phyloP scores from a whole-genome alignment of 2,329 filamentous ascomycete species.

The Curvularia eragrostidis region DNA sequence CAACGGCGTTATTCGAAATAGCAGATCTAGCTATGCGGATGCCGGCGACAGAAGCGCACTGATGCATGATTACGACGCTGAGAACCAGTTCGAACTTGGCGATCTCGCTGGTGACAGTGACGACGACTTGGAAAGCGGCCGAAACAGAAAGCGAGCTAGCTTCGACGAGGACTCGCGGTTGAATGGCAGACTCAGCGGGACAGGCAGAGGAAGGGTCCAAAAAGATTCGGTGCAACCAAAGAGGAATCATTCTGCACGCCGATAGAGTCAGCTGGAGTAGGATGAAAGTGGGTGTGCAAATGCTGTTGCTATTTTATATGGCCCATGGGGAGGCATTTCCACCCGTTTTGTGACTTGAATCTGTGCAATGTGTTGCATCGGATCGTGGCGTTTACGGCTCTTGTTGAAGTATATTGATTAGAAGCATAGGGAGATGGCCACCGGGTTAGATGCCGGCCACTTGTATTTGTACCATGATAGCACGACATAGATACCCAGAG shows the following conservation, averaged over 20 bases:
- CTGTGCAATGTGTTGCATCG: constrained; percentile 10
- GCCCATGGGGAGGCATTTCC: background rate
- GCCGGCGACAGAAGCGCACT: constrained; percentile 76
- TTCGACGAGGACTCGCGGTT: constrained; percentile 23
- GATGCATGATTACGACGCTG: constrained; percentile 88
- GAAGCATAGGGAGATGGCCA: constrained; percentile 7
- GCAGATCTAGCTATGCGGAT: constrained; percentile 23
- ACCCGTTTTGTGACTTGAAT: constrained; percentile 4
- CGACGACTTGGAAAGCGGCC: constrained; percentile 42
- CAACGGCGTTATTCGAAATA: constrained; percentile 26
- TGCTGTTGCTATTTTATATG: constrained; percentile 1
- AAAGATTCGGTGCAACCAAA: constrained; percentile 40
- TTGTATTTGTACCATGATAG: constrained; percentile 26
- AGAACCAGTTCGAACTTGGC: constrained; percentile 73
- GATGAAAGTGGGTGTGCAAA: constrained; percentile 1
- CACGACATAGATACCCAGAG: constrained; percentile 23
- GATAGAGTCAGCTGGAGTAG: constrained; percentile 12
- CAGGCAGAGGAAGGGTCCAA: constrained; percentile 38
- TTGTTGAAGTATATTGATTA: constrained; percentile 9
- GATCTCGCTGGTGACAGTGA: constrained; percentile 76
- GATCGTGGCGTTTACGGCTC: constrained; percentile 23
- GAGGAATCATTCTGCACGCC: constrained; percentile 27
- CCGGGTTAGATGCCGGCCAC: constrained; percentile 11
- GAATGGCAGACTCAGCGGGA: constrained; percentile 33
- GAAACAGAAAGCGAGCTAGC: constrained; percentile 20